These are phyloP conservation scores for Talaromyces sp. DNA, from an alignment of 2,329 filamentous ascomycete genomes.

Conservation along the genomic window DNA sequence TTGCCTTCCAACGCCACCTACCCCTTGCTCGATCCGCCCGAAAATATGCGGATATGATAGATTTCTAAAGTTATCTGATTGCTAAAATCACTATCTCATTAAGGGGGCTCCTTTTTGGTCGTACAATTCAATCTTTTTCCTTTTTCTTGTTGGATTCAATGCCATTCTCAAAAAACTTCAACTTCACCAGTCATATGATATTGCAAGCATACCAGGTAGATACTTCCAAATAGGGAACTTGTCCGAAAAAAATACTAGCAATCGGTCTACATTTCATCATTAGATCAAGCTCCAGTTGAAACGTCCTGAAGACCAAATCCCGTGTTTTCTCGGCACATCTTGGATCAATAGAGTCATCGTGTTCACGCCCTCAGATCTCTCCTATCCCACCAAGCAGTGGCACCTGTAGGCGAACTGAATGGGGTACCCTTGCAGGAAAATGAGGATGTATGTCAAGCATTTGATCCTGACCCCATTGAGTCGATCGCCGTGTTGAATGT, in stretches of 20 bases:
- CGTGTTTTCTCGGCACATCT: not conserved
- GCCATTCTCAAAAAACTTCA: too few relatives aligned
- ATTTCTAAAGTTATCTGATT: too few relatives aligned
- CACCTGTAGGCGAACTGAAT: not conserved
- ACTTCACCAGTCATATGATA: not conserved
- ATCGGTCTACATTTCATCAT: not conserved
- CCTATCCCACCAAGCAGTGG: not conserved
- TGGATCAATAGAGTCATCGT: not conserved
- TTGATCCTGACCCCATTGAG: not conserved
- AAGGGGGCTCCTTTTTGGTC: too few relatives aligned
- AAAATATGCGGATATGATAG: too few relatives aligned
- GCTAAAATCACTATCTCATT: too few relatives aligned
- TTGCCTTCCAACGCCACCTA: too few relatives aligned
- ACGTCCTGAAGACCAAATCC: not conserved
- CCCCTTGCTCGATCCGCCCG: too few relatives aligned
- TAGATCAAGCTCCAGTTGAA: not conserved
- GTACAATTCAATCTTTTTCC: too few relatives aligned
- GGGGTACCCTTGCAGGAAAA: not conserved
- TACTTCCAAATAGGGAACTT: not conserved
- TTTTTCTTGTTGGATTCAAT: too few relatives aligned
- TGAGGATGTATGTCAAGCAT: not conserved
- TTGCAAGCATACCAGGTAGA: not conserved
- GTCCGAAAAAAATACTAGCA: not conserved
- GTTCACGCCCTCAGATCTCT: not conserved
- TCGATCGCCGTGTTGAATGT: not conserved